Base-by-base conservation (phyloP, 441 rosid genomes). In the Melastoma candidum region DNA sequence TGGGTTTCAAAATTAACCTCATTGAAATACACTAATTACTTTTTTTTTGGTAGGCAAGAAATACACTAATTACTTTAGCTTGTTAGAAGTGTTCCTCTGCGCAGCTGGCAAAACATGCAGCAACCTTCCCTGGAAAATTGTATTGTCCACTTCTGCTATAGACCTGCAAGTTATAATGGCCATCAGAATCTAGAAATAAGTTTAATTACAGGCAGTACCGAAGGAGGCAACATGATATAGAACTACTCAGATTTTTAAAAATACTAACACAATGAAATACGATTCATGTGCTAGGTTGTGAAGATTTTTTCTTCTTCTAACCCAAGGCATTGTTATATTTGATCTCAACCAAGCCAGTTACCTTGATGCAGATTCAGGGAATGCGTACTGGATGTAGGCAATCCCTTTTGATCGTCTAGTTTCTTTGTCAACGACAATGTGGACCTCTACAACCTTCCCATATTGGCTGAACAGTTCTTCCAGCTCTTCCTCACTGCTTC, bases 371-470 rank as follows among this genome's bases (percentile, higher is more conserved):
- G 73, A 77, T 61, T 84, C 93, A 10, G 85, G 80, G 71, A 68
- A 67, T 1, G 74, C 54, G 54, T 75, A 93, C 63, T 69, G 84
- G 71, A 93, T 48, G 26, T 79, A 93, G 47, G 97, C 96, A 56
- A 89, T 58, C 65, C 99, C 99, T 67, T 76, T 93, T 56, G 97
- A 84, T 55, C 81, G 75, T 73, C 82, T 89, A 14, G 95, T 93
- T 71, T 79, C 93, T 73, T 76, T 89, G 70, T 93, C 88, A 52
- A 86, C 75, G 60, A 93, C 93, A 68, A 93, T 60, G 67, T 86
- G 96, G 60, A 86, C 96, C 69, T 83, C 74, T 10, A 77, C 72
- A 63, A 86, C 60, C 12, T 77, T 71, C 36, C 95, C 95, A 48
- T 65, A 81, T 58, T 65, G 63, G 63, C 73, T 54, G 55, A 88